A percentile compares a stretch with the other conserved stretches of the same genome.
Conservation (phyloP, 1,139 yeast genomes). For the Candida labiduridarum region DNA sequence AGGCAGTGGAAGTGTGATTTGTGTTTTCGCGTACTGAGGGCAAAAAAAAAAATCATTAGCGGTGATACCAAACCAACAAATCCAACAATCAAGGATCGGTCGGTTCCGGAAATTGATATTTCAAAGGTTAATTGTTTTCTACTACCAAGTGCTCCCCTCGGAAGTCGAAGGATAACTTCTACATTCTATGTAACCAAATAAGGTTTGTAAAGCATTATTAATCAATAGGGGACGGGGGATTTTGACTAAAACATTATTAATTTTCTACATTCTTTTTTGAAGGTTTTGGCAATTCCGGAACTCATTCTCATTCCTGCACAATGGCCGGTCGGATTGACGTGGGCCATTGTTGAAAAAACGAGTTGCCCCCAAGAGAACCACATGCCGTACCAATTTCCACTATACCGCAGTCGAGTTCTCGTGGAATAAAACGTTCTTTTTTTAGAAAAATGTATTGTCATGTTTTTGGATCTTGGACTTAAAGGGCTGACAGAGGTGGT, state of each 20-base stretch:
- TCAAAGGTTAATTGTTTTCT: background rate
- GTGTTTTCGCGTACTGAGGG: background rate
- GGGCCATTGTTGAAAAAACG: background rate
- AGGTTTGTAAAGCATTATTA: background rate
- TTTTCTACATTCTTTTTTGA: background rate
- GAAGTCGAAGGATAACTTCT: background rate
- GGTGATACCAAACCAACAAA: background rate
- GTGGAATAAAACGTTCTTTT: no score
- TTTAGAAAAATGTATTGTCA: no score
- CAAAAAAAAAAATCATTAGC: background rate
- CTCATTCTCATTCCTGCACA: background rate
- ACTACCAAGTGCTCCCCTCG: background rate
- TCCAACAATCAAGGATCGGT: background rate
- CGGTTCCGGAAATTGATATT: conserved; percentile 1
- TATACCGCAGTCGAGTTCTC: background rate
- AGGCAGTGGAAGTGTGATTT: background rate
- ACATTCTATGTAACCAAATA: no score
- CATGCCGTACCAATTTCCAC: background rate
- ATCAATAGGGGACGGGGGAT: background rate
- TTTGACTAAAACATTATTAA: conserved; percentile 1
- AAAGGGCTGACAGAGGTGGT: no score
- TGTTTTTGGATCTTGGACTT: no score
- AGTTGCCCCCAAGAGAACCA: background rate
- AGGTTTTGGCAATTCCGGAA: background rate
- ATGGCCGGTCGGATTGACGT: background rate